Base-by-base conservation (phyloP, 2,329 filamentous ascomycete species). In the Pseudocercospora ulei region DNA sequence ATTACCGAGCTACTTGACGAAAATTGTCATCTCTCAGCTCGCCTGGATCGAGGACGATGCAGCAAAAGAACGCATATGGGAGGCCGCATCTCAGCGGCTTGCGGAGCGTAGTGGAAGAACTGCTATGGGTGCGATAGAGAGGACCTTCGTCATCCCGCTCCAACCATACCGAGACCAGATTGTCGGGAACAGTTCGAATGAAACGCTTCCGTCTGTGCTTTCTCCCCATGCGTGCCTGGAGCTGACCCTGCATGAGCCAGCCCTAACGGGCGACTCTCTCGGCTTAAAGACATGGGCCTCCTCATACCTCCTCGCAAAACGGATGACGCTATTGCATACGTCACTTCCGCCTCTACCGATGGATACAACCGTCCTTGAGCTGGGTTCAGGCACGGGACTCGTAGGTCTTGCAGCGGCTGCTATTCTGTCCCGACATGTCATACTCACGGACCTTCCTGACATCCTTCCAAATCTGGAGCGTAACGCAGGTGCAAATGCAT, bases 201-300 rank as follows among this genome's bases (percentile, higher is more conserved):
- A 12, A 25, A 13, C 25, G 12, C 17, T 29, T 14, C 28, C 30
- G 35, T 16, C 7, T 12, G 24, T 23, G 13, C 27, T 25, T 18
- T 30, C 23, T 11, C 52, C 59, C 13, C 49, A 52, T 3, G 53
- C 54, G 65, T 16, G 50, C 62, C 1, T 86, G 50, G 71, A 78
- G 29, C 66, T 98, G 35, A 70, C 72, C 22, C 76, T 98, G 24
- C 73, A 84, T 40, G 90, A 98, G 58, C 90, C 90, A 1, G 78
- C 86, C 1, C 68, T 96, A 39, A 93, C 84, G 0, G 82, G 82
- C 4, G 88, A 95, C 60, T 82, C 83, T 43, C 69, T 96, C 11
- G 90, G 90, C 1, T 71, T 92, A 59, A 96, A 98, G 62, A 98
- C 90, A 0, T 96, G 90, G 90, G 84, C 82, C 0, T 88, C 86